phyloP scores from a whole-genome alignment of 306 rosid genomes.

The Quercus bicolor region DNA sequence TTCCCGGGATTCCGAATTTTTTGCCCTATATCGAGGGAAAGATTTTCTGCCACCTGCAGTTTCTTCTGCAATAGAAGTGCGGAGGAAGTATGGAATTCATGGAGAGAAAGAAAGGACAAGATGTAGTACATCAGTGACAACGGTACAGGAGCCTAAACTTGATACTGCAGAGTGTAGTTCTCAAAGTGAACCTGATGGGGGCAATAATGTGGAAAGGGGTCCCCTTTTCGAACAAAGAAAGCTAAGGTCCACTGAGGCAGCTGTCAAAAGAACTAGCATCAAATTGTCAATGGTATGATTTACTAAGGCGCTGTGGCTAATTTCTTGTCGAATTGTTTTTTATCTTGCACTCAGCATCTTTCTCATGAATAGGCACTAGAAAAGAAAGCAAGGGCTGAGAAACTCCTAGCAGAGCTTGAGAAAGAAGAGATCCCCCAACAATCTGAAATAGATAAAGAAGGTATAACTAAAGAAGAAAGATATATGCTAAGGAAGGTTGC shows the following conservation, averaged over 20 bases:
- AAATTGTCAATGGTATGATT: constrained; percentile 66
- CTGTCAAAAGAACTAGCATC: constrained; percentile 54
- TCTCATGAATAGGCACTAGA: constrained; percentile 63
- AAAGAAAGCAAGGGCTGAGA: constrained; percentile 64
- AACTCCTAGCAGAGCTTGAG: constrained; percentile 65
- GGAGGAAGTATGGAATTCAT: constrained; percentile 42
- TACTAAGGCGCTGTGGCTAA: constrained; percentile 25
- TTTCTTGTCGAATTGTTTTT: constrained; percentile 11
- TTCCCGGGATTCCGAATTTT: constrained; percentile 76
- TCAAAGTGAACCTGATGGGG: constrained; percentile 25
- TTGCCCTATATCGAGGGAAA: constrained; percentile 82
- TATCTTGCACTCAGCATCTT: constrained; percentile 17
- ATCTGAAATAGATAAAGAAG: constrained; percentile 80
- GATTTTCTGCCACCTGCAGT: constrained; percentile 83
- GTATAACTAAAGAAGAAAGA: constrained; percentile 79
- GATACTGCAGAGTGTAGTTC: constrained; percentile 28
- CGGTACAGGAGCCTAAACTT: constrained; percentile 23
- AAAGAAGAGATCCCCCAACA: constrained; percentile 42
- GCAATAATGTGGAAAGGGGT: constrained; percentile 27
- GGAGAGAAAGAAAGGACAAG: constrained; percentile 37
- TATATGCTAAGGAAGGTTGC: constrained; percentile 88
- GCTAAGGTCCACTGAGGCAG: constrained; percentile 34
- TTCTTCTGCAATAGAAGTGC: constrained; percentile 80
- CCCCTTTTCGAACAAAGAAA: constrained; percentile 27
- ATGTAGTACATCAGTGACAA: constrained; percentile 18